Conservation (phyloP, 345 rosid species). For the Eucalyptus tenuipes region DNA sequence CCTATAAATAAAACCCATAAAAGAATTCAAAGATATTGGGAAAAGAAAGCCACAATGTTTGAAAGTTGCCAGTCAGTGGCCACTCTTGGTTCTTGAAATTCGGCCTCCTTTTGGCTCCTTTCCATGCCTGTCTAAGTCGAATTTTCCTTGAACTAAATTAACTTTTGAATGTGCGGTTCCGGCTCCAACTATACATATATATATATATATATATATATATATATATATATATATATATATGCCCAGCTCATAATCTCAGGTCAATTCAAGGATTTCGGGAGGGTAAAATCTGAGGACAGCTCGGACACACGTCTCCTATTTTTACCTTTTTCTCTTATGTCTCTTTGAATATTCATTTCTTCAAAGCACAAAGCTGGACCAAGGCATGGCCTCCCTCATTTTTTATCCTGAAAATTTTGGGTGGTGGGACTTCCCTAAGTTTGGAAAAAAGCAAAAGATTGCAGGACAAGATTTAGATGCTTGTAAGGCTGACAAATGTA, state of each 20-base stretch:
- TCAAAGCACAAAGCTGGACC: neutral
- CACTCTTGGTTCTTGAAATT: neutral
- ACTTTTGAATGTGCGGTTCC: neutral
- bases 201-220: rapidly evolving
- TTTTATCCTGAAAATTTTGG: neutral
- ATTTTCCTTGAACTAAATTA: neutral
- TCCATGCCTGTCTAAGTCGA: neutral
- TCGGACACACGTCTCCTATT: neutral
- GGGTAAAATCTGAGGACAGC: neutral
- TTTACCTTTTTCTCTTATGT: neutral
- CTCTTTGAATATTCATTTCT: neutral
- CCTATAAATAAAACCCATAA: neutral
- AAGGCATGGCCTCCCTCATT: neutral
- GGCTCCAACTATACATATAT: neutral
- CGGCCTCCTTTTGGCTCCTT: neutral
- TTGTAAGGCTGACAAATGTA: neutral
- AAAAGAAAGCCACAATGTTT: neutral
- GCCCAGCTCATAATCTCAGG: neutral
- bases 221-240: neutral
- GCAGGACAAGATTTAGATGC: neutral
- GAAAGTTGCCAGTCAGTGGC: neutral
- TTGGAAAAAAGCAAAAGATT: neutral
- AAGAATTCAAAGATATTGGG: neutral
- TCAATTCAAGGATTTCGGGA: neutral
- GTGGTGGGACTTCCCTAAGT: neutral